phyloP scores from a whole-genome alignment of 192 early-diverging fungal species.

The Allomyces arbusculus region DNA sequence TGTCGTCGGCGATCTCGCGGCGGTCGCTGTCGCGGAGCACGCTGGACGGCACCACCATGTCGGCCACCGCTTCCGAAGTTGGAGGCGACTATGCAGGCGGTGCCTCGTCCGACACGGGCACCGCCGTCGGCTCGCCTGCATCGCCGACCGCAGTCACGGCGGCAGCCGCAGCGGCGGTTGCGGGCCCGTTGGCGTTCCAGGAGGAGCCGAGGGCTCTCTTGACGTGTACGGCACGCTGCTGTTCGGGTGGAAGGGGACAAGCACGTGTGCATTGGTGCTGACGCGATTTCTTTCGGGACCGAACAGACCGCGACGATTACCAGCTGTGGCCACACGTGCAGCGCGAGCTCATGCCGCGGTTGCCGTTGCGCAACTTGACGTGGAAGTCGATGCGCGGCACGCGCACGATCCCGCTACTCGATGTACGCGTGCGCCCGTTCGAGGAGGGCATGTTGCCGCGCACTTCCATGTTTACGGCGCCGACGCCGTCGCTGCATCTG shows the following conservation, averaged over 20 bases:
- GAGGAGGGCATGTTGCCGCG: conserved; percentile 8
- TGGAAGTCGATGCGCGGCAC: conserved; percentile 55
- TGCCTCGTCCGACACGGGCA: no score
- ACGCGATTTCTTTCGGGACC: neutral
- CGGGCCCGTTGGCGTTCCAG: neutral
- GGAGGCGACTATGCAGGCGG: no score
- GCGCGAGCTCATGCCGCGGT: conserved; percentile 38
- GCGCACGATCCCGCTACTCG: conserved; percentile 36
- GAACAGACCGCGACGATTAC: neutral
- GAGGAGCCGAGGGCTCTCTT: neutral
- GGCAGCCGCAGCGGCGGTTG: no score
- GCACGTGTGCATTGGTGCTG: no score
- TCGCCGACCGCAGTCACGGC: no score
- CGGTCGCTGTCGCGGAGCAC: no score
- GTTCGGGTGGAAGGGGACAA: neutral
- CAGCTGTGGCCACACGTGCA: conserved; percentile 39
- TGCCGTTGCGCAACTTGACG: conserved; percentile 57
- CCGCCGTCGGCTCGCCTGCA: no score
- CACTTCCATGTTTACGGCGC: neutral
- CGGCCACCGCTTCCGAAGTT: no score
- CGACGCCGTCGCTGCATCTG: conserved; percentile 49
- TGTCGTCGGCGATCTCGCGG: no score
- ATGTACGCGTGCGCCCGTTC: conserved; percentile 34
- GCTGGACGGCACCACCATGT: no score
- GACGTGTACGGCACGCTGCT: neutral